A percentile compares a stretch with the other conserved stretches of the same genome.
Evolutionary conservation across 2,329 filamentous ascomycete species (phyloP).

Genomic region (Cercospora sp.): DNA sequence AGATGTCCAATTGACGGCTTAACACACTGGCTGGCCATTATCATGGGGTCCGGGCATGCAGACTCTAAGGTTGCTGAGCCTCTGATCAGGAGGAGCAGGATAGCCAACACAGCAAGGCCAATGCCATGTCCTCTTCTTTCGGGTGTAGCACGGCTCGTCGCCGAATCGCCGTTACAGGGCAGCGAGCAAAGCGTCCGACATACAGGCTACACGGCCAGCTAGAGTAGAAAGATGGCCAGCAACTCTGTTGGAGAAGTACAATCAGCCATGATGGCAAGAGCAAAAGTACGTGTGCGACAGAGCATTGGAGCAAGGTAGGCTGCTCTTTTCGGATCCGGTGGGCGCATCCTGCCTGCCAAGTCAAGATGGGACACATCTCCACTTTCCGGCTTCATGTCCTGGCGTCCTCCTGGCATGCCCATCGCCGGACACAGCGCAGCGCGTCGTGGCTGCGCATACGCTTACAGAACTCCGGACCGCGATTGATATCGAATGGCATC

Average conservation of each 20-base stretch:
- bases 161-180: not conserved
- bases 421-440: not conserved
- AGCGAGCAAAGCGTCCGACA: not conserved
- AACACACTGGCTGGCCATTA: not conserved
- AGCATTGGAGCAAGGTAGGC: not conserved
- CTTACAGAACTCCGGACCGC: not conserved
- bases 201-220: not conserved
- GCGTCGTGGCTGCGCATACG: not conserved
- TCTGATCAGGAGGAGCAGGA: not conserved
- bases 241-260: not conserved
- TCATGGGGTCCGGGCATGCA: not conserved
- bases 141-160: not conserved
- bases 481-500: not conserved
- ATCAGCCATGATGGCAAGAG: not conserved
- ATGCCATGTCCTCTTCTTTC: not conserved
- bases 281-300: not conserved
- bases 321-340: not conserved
- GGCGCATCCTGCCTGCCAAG: not conserved
- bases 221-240: not conserved
- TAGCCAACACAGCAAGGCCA: not conserved
- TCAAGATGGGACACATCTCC: not conserved
- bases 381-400: constrained; percentile 1
- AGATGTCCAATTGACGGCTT: not conserved
- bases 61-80: not conserved
- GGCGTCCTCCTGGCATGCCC: not conserved